Base-by-base conservation (phyloP, 116 monocot species). In the Dioscorea cayenensis region DNA sequence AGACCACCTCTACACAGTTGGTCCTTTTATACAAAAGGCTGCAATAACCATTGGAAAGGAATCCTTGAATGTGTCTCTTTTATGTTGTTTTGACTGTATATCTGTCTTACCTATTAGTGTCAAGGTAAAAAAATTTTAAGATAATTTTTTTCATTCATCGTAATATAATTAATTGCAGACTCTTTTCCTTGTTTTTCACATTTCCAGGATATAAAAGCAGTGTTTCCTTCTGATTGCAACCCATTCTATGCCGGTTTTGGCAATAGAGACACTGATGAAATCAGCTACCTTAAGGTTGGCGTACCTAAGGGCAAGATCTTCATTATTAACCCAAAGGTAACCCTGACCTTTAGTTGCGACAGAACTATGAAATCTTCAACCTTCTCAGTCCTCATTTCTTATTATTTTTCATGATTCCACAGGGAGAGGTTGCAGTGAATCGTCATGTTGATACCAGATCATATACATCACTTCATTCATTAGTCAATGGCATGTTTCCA, bases 161-260 rank as follows among this genome's bases (percentile, higher is more conserved):
- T 7, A 43, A 43, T 43, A 6, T 43, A 43, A 43, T 43, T 10
- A 43, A 43, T 14, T 55, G 12, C 14, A 18, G n/a, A 16, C 17
- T 55, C 17, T 51, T 55, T 19, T 55, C 55, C 17, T 68, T 68
- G 2, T 28, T 50, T 65, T 28, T 29, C 27, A 58, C 32, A 59
- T 66, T 66, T 64, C 78, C 52, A 97, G 96, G 93, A 76, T 60
- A 97, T 97, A 49, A 87, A 66, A 76, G 93, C 82, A 63, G 70
- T 97, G 60, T 97, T 97, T 81, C 96, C 90, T 69, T 51, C 73
- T 63, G 96, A 97, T 72, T 82, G 77, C 79, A 90, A 88, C 66
- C 96, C 96, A 64, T 97, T 97, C 73, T 97, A 97, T 85, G 96
- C 96, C 71, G 96, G 96, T 65, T 97, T 97, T 81, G 96, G 96